Conservation (phyloP, 148 eudicot genomes). For the Chenopodium berlandieri region DNA sequence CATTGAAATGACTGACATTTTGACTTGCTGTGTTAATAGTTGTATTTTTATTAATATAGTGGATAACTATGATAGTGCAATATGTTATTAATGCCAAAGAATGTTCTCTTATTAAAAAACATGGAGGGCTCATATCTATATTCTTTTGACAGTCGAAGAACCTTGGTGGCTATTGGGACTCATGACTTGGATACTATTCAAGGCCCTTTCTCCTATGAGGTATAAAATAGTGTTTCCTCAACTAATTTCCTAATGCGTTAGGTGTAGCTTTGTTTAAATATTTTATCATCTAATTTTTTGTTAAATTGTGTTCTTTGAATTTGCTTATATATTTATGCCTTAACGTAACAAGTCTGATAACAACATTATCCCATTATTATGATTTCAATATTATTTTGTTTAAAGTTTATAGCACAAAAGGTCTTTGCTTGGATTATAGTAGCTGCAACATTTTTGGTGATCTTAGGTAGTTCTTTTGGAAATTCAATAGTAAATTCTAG, state of each 20-base stretch:
- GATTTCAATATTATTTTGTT: background rate
- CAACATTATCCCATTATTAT: background rate
- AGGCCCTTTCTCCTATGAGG: constrained; percentile 98
- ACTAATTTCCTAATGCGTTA: background rate
- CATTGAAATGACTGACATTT: background rate
- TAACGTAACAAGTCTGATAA: background rate
- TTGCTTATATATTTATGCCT: background rate
- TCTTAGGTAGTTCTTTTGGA: background rate
- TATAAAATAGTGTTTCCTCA: constrained; percentile 15
- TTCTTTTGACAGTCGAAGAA: constrained; percentile 63
- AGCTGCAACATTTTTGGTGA: background rate
- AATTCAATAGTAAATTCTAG: background rate
- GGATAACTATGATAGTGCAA: background rate
- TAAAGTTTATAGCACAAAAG: background rate
- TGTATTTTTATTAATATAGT: background rate
- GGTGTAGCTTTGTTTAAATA: background rate
- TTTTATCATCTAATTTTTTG: background rate
- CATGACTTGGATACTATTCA: constrained; percentile 94
- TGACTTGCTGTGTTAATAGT: background rate
- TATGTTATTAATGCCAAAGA: no score
- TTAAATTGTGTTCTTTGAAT: background rate
- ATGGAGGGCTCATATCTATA: background rate
- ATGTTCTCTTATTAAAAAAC: background rate
- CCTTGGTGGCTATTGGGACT: constrained; percentile 98
- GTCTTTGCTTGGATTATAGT: background rate